Conservation (phyloP, 495 filamentous ascomycete genomes). For the Daldinia loculata region DNA sequence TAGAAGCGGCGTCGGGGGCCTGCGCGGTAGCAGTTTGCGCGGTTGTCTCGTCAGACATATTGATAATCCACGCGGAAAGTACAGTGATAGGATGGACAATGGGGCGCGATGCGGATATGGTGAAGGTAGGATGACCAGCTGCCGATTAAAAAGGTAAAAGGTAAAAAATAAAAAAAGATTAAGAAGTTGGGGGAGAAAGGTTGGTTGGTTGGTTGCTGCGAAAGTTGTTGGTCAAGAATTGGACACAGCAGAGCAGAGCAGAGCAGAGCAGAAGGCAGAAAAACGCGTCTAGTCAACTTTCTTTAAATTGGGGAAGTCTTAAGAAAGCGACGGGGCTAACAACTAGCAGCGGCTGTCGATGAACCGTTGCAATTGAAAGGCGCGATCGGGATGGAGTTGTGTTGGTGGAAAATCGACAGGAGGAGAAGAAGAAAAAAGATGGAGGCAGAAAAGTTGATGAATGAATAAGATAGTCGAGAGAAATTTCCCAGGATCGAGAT, state of each 20-base stretch:
- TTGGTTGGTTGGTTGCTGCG: slow-evolving; percentile 30
- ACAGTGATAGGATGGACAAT: slow-evolving; percentile 8
- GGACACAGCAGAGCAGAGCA: background rate
- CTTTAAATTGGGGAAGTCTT: slow-evolving; percentile 43
- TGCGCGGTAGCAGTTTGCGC: slow-evolving; percentile 44
- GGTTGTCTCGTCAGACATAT: slow-evolving; percentile 46
- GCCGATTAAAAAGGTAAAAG: slow-evolving; percentile 4
- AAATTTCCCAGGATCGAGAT: slow-evolving; percentile 42
- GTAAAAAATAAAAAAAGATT: background rate
- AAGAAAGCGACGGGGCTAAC: slow-evolving; percentile 34
- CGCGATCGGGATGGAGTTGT: slow-evolving; percentile 30
- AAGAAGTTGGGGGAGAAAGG: slow-evolving; percentile 10
- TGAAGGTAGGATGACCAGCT: slow-evolving; percentile 14
- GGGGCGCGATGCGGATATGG: slow-evolving; percentile 26
- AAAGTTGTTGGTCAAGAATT: slow-evolving; percentile 42
- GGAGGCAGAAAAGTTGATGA: slow-evolving; percentile 35
- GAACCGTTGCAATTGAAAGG: slow-evolving; percentile 33
- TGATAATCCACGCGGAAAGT: slow-evolving; percentile 15
- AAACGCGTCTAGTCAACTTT: slow-evolving; percentile 46
- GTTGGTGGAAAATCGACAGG: slow-evolving; percentile 7
- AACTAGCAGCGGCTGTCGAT: slow-evolving; percentile 31
- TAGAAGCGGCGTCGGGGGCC: slow-evolving; percentile 21
- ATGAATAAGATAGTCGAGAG: slow-evolving; percentile 31
- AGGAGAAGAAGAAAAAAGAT: slow-evolving; percentile 13
- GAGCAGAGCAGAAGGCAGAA: slow-evolving; percentile 25